Evolutionary conservation across 352 stramenopile genomes (phyloP).

Genomic region (Globisporangium alternatum): DNA sequence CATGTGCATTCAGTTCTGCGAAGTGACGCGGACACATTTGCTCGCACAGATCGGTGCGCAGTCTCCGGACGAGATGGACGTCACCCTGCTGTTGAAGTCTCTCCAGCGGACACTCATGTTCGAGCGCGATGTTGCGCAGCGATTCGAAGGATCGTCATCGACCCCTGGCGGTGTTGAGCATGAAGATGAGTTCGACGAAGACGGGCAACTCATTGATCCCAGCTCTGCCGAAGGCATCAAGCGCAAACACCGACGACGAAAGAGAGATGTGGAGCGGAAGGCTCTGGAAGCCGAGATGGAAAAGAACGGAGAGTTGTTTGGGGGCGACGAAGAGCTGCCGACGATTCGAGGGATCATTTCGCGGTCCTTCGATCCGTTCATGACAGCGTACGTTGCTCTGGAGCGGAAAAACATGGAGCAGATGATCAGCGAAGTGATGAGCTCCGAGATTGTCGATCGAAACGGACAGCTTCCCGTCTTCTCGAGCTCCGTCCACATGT

Average conservation of each 20-base stretch:
- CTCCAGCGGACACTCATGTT: conserved; percentile 79
- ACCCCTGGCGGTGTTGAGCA: conserved; percentile 38
- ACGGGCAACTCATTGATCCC: conserved; percentile 68
- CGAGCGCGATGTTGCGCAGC: conserved; percentile 63
- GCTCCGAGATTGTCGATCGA: conserved; percentile 92
- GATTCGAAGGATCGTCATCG: conserved; percentile 53
- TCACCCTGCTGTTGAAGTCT: conserved; percentile 65
- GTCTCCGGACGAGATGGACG: conserved; percentile 73
- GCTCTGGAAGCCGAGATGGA: conserved; percentile 62
- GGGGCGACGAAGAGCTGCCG: conserved; percentile 47
- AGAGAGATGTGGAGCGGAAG: conserved; percentile 64
- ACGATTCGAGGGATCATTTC: conserved; percentile 87
- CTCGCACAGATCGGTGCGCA: conserved; percentile 61
- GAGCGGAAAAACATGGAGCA: conserved; percentile 96
- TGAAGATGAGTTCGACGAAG: conserved; percentile 68
- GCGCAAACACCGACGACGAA: conserved; percentile 70
- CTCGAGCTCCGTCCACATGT: conserved; percentile 96
- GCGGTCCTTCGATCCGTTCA: conserved; percentile 96
- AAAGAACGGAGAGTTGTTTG: conserved; percentile 46
- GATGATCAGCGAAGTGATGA: conserved; percentile 90
- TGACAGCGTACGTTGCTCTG: conserved; percentile 95
- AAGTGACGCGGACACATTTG: conserved; percentile 75
- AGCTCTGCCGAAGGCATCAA: conserved; percentile 75
- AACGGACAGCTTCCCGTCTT: conserved; percentile 96
- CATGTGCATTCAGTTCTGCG: conserved; percentile 92